These are phyloP conservation scores for Polyporus tsugae DNA, from an alignment of 1,284 basidiomycete genomes.

Conservation along the genomic window DNA sequence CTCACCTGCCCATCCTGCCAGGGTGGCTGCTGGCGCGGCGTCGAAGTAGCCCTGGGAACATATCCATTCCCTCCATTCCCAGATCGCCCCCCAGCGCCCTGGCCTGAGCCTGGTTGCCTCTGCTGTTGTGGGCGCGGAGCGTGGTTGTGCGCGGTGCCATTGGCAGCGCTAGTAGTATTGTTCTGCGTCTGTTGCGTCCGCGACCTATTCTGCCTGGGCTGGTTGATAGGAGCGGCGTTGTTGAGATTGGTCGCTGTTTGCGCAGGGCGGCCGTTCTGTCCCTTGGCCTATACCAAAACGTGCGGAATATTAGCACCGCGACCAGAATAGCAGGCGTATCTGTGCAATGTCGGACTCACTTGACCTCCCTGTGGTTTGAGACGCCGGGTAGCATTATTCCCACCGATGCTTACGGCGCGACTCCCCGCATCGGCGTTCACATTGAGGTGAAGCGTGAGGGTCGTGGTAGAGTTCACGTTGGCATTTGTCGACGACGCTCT, in stretches of 20 bases:
- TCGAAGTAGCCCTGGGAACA: not conserved
- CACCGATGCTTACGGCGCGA: not conserved
- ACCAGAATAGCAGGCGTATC: not conserved
- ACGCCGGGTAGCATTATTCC: not conserved
- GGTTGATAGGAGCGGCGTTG: not conserved
- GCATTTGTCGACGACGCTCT: not conserved
- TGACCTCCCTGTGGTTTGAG: not conserved
- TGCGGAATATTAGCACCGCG: not conserved
- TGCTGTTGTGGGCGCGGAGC: slow-evolving; percentile 2
- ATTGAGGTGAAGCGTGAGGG: slow-evolving; percentile 13
- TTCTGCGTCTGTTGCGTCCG: not conserved
- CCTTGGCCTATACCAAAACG: not conserved
- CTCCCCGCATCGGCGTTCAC: slow-evolving; percentile 3
- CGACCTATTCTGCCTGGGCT: not conserved
- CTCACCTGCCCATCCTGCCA: slow-evolving; percentile 2
- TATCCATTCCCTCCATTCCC: not conserved
- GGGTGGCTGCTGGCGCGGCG: not conserved
- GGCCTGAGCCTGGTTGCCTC: not conserved
- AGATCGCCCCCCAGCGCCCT: not conserved
- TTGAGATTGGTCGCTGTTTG: not conserved
- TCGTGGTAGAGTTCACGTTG: not conserved
- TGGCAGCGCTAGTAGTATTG: not conserved
- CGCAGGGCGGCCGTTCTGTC: not conserved
- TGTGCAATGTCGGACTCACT: not conserved
- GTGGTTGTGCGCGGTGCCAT: not conserved